Evolutionary conservation across 1,284 basidiomycete genomes (phyloP).

Genomic region (Caloboletus firmus): DNA sequence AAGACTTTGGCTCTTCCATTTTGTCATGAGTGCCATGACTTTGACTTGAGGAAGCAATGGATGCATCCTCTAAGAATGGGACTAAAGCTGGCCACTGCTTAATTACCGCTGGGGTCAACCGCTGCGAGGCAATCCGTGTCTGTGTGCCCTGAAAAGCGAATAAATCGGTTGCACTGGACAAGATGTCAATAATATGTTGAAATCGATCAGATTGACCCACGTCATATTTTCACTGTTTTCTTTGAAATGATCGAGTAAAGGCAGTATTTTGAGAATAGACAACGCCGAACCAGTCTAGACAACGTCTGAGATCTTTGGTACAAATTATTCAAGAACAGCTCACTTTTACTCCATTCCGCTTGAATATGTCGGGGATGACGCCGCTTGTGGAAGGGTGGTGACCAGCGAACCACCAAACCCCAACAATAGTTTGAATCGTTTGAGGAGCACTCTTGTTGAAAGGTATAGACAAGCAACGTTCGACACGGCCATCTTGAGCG

Average conservation of each 20-base stretch:
- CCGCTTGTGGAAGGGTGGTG: slow-evolving; percentile 41
- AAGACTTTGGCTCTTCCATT: slow-evolving; percentile 17
- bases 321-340: slow-evolving; percentile 23
- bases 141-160: slow-evolving; percentile 75
- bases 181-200: slow-evolving; percentile 12
- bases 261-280: slow-evolving; percentile 64
- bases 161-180: slow-evolving; percentile 62
- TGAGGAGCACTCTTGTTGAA: slow-evolving; percentile 12
- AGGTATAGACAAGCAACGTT: slow-evolving; percentile 45
- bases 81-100: slow-evolving; percentile 67
- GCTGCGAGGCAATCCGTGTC: slow-evolving; percentile 44
- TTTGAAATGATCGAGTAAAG: slow-evolving; percentile 66
- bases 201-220: slow-evolving; percentile 39
- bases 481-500: slow-evolving; percentile 66
- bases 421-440: slow-evolving; percentile 38
- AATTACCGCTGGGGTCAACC: slow-evolving; percentile 55
- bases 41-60: slow-evolving; percentile 48
- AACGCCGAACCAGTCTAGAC: slow-evolving; percentile 72
- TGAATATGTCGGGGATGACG: slow-evolving; percentile 73
- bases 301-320: slow-evolving; percentile 5
- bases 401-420: slow-evolving; percentile 71
- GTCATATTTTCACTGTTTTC: slow-evolving; percentile 63
- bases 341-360: slow-evolving; percentile 63
- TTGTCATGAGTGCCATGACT: slow-evolving; percentile 31
- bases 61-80: slow-evolving; percentile 54